These are phyloP conservation scores for Corymbia citriodora DNA, from an alignment of 441 rosid genomes.

Conservation along the genomic window DNA sequence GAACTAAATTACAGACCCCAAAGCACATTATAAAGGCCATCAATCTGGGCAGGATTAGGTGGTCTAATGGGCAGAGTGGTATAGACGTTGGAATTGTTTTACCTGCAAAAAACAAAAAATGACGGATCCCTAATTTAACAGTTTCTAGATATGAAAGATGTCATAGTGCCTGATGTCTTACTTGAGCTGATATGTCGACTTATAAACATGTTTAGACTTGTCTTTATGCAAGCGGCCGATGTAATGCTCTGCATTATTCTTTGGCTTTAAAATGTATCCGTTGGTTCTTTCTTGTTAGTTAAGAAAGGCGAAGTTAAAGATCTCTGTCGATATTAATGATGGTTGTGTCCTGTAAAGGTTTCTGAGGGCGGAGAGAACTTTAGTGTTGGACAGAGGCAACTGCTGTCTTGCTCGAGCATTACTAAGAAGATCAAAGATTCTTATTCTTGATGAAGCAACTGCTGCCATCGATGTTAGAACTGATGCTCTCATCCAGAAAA, in stretches of 20 bases:
- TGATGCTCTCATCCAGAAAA: conserved; percentile 89
- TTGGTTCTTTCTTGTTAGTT: background rate
- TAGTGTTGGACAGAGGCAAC: conserved; percentile 92
- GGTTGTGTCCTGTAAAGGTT: conserved; percentile 33
- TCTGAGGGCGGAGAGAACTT: conserved; percentile 92
- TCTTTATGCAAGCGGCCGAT: background rate
- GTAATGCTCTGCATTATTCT: background rate
- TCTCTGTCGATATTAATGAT: background rate
- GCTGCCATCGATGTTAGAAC: conserved; percentile 96
- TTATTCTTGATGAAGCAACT: conserved; percentile 95
- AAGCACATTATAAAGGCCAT: background rate
- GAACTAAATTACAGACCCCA: background rate
- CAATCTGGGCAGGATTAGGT: background rate
- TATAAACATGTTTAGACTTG: background rate
- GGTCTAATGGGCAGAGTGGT: background rate
- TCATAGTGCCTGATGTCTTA: background rate
- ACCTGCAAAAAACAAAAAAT: background rate
- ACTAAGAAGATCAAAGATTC: conserved; percentile 91
- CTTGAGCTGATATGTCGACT: background rate
- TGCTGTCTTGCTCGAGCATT: conserved; percentile 91
- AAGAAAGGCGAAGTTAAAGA: background rate
- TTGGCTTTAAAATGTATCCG: background rate
- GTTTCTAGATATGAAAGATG: background rate
- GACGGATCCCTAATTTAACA: background rate
- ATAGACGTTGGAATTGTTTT: background rate